These are phyloP conservation scores for Claviceps africana DNA, from an alignment of 2,329 filamentous ascomycete species.

Conservation along the genomic window DNA sequence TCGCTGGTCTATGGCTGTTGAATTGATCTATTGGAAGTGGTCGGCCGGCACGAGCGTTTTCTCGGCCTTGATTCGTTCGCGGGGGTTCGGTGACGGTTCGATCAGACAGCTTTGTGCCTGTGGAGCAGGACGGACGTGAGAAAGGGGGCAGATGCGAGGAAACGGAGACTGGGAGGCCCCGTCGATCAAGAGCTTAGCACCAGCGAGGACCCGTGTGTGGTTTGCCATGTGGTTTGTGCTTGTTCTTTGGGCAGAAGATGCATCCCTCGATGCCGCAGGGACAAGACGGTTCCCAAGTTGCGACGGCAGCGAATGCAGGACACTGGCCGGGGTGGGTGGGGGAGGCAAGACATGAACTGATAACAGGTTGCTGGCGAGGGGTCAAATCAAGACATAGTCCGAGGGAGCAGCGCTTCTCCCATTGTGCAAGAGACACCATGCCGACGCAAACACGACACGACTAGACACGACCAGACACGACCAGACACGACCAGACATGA, in stretches of 20 bases:
- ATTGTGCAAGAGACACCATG: constrained; percentile 10
- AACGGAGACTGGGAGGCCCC: not conserved
- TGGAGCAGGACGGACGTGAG: not conserved
- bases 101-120: not conserved
- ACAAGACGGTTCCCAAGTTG: constrained; percentile 1
- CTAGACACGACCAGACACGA: not conserved
- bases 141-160: not conserved
- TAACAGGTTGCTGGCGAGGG: constrained; percentile 4
- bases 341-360: not conserved
- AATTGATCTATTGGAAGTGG: not conserved
- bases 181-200: constrained; percentile 13
- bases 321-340: not conserved
- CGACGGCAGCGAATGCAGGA: constrained; percentile 3
- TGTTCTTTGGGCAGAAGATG: constrained; percentile 1
- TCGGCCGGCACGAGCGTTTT: not conserved
- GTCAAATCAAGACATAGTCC: constrained; percentile 25
- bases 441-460: no score
- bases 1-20: not conserved
- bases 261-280: constrained; percentile 2
- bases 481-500: not conserved
- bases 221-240: constrained; percentile 2
- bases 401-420: not conserved
- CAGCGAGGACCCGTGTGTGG: not conserved
- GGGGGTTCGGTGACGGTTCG: constrained; percentile 3
- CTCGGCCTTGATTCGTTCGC: not conserved